Conservation (phyloP, 208 protist genomes). For the Leishmania braziliensis region DNA sequence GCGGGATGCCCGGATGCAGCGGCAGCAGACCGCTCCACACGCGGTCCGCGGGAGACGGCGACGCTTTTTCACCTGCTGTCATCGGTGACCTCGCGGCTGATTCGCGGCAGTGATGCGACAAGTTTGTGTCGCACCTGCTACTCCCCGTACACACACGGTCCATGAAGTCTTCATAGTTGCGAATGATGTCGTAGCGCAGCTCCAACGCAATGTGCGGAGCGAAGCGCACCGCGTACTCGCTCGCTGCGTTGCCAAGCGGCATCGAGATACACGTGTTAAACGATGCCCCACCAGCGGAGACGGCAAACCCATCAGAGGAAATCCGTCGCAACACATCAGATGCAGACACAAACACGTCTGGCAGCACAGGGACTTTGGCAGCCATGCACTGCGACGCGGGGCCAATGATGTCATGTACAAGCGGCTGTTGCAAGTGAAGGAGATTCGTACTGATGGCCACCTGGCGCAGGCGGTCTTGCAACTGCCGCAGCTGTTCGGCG, state of each 20-base stretch:
- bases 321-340: neutral
- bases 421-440: constrained; percentile 25
- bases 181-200: constrained; percentile 60
- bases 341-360: constrained; percentile 48
- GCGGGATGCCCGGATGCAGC: constrained; percentile 16
- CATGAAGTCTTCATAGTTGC: constrained; percentile 47
- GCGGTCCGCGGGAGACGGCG: neutral
- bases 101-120: neutral
- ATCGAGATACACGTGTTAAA: constrained; percentile 5
- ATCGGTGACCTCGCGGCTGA: neutral
- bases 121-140: neutral
- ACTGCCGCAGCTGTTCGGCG: constrained; percentile 30
- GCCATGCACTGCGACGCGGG: constrained; percentile 46
- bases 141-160: constrained; percentile 2
- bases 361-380: constrained; percentile 53
- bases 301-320: neutral
- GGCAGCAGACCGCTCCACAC: constrained; percentile 18
- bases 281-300: neutral
- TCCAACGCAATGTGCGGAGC: constrained; percentile 81
- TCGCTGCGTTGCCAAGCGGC: constrained; percentile 30
- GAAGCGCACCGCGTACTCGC: constrained; percentile 61
- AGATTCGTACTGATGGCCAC: constrained; percentile 59
- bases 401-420: constrained; percentile 72
- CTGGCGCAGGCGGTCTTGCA: constrained; percentile 28
- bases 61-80: neutral